Conservation (phyloP, 257 asterid species). For the Solanum piurae region DNA sequence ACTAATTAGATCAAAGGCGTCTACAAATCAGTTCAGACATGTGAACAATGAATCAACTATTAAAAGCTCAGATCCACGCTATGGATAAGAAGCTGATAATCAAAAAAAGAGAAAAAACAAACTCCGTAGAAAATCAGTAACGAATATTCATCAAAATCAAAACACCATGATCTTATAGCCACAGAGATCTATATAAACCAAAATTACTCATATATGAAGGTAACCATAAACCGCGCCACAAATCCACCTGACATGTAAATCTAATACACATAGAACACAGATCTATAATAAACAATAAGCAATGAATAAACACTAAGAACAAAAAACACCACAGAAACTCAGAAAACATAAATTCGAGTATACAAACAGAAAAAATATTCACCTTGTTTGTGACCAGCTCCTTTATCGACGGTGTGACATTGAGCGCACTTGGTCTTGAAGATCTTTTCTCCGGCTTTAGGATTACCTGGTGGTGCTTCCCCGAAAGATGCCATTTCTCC, state of each 20-base stretch:
- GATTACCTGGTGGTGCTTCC: constrained; percentile 66
- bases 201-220: neutral
- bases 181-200: neutral
- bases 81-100: neutral
- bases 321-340: neutral
- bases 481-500: constrained; percentile 54
- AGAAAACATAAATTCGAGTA: neutral
- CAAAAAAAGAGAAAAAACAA: neutral
- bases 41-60: neutral
- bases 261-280: neutral
- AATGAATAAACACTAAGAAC: neutral
- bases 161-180: neutral
- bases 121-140: neutral
- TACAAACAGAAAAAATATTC: neutral
- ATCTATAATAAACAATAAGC: neutral
- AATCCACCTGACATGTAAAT: neutral
- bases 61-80: neutral
- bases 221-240: neutral
- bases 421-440: constrained; percentile 85
- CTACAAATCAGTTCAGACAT: neutral
- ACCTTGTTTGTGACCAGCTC: constrained; percentile 98
- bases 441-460: constrained; percentile 66
- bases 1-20: neutral
- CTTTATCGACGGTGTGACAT: constrained; percentile 84
- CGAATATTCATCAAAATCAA: neutral